Conservation (phyloP, 1,284 basidiomycete species). For the Meripilus lineatus region DNA sequence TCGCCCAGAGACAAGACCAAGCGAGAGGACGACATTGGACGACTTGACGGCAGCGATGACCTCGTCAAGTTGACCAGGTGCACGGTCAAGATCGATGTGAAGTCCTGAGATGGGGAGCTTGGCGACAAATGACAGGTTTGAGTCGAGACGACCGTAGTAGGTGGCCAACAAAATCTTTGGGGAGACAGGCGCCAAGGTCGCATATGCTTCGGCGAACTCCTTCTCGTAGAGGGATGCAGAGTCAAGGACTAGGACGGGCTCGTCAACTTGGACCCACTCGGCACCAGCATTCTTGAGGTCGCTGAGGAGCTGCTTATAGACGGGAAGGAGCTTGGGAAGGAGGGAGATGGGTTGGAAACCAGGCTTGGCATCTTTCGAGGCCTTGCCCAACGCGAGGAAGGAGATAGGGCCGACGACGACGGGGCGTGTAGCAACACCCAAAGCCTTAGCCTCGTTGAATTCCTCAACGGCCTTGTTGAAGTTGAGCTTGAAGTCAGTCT, state of each 20-base stretch:
- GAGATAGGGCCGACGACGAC: constrained; percentile 96
- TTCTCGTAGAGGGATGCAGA: constrained; percentile 75
- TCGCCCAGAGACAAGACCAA: constrained; percentile 96
- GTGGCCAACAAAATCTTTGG: constrained; percentile 94
- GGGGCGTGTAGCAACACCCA: constrained; percentile 90
- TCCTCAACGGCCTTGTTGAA: constrained; percentile 95
- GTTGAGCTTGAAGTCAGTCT: constrained; percentile 92
- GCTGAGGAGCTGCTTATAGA: constrained; percentile 89
- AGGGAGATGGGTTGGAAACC: constrained; percentile 91
- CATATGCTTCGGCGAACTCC: constrained; percentile 82
- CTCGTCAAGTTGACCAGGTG: constrained; percentile 83
- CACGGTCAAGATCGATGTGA: constrained; percentile 97
- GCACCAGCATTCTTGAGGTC: constrained; percentile 94
- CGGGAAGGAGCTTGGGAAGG: constrained; percentile 84
- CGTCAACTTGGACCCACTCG: constrained; percentile 95
- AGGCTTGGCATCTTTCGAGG: constrained; percentile 79
- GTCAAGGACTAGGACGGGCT: constrained; percentile 96
- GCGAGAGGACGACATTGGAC: constrained; percentile 81
- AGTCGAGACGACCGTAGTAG: constrained; percentile 95
- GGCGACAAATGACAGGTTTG: constrained; percentile 85
- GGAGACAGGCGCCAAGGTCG: constrained; percentile 75
- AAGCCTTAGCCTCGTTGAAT: constrained; percentile 92
- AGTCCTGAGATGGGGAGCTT: constrained; percentile 94
- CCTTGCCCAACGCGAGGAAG: constrained; percentile 93
- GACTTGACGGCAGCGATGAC: constrained; percentile 83